Evolutionary conservation across 139 green algal species (phyloP), one percentile per base, ranked within the genome.

Genomic region (Chlamydomonas sp.): DNA sequence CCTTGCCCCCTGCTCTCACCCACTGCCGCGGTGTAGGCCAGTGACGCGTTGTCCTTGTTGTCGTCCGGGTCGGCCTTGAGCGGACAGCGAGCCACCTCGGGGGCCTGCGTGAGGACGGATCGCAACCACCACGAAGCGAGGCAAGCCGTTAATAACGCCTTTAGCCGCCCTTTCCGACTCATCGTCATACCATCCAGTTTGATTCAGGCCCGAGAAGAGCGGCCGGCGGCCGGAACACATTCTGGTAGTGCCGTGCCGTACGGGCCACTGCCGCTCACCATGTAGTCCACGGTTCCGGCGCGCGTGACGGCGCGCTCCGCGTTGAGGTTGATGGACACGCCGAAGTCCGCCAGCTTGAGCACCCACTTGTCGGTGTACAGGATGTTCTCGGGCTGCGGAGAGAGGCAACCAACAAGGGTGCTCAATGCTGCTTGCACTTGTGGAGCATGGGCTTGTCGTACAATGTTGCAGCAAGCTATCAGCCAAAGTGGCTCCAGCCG

Each of bases 331-430:
- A 93, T 73, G 31, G 83, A 91, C 73, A 93, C 82, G 4, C 87
- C 90, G 85, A 91, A 93, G 90, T 93, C 87, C 62, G 87, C 87
- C 72, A 93, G 60, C 90, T 91, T 93, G 62, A 93, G 88, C n/a
- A 79, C 73, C 77, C 89, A 89, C 31, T 90, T 31, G 49, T 78
- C 78, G 31, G 78, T 80, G 63, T 69, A 84, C 66, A 90, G 66
- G n/a, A 90, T 76, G 76, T 87, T 90, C 87, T 87, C 80, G 18
- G 87, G 87, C 80, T 90, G 71, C 60, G 15, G 63, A 6, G 31
- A 49, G 31, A 49, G 31, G 31, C 31, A 49, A 49, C 31, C 31
- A 49, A 49, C 31, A 49, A 49, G 31, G 31, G 31, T 49, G 31
- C 31, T 49, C 31, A 49, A 49, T 49, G 31, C 31, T 49, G 31